These are phyloP conservation scores for Fraxinus baroniana DNA, from an alignment of 305 asterid genomes.

Conservation along the genomic window DNA sequence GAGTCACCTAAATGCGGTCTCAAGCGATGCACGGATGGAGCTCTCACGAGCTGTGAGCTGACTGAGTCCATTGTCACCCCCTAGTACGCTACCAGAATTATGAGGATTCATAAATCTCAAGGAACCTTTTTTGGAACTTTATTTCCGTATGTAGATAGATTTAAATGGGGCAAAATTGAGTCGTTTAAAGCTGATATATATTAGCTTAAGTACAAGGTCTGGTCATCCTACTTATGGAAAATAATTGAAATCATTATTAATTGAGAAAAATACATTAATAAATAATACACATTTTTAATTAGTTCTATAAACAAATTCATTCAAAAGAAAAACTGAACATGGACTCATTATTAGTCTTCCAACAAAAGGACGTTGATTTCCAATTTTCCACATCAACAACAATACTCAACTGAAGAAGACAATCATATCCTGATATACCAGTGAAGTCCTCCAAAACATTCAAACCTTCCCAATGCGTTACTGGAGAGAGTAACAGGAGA, in stretches of 20 bases:
- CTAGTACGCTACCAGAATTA: no score
- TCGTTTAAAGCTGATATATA: background rate
- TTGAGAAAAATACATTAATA: background rate
- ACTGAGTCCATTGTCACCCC: no score
- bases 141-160: background rate
- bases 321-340: conserved; percentile 16
- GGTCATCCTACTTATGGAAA: background rate
- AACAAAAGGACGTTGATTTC: background rate
- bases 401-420: conserved; percentile 39
- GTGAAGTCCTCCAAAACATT: conserved; percentile 2
- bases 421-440: conserved; percentile 34
- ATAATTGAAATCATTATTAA: background rate
- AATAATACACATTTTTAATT: background rate
- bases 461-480: background rate
- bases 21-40: background rate
- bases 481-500: background rate
- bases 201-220: background rate
- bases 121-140: no score
- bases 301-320: background rate
- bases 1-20: background rate
- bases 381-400: conserved; percentile 26
- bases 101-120: no score
- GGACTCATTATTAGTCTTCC: conserved; percentile 35
- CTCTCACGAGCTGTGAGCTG: no score
- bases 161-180: no score